These are phyloP conservation scores for Trichophyton mentagrophytes DNA, from an alignment of 2,329 filamentous ascomycete genomes.

Conservation along the genomic window DNA sequence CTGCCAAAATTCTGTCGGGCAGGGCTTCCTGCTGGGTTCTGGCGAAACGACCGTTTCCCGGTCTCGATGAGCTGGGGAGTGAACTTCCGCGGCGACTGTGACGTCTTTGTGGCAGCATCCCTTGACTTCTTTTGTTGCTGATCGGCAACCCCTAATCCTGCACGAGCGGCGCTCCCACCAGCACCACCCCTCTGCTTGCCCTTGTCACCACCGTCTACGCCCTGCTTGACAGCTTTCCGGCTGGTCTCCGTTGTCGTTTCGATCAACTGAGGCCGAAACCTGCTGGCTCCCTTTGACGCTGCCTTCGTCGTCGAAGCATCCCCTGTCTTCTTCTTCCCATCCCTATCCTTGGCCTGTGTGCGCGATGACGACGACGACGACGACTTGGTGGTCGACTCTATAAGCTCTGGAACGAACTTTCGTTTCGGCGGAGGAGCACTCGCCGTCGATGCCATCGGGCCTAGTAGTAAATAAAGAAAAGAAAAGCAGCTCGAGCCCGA, in stretches of 20 bases:
- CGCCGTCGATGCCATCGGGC: background rate
- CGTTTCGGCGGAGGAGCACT: constrained; percentile 4
- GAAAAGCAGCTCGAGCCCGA: background rate
- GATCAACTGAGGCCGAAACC: constrained; percentile 7
- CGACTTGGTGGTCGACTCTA: constrained; percentile 11
- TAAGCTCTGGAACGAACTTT: constrained; percentile 9
- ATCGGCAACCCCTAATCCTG: background rate
- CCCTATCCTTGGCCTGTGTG: background rate
- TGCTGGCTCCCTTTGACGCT: background rate
- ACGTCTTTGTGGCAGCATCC: background rate
- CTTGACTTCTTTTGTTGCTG: background rate
- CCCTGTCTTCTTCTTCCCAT: background rate
- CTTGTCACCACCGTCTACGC: background rate
- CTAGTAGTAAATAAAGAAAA: background rate
- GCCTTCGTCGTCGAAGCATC: background rate
- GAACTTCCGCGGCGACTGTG: constrained; percentile 38
- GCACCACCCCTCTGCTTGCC: background rate
- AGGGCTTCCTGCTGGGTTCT: constrained; percentile 38
- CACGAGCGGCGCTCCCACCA: background rate
- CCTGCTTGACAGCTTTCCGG: background rate
- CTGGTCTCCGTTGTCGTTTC: constrained; percentile 10
- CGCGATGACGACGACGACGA: constrained; percentile 3
- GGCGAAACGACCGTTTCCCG: constrained; percentile 55
- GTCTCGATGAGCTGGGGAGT: constrained; percentile 73
- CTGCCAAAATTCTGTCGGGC: background rate